Base-by-base conservation (phyloP, 352 stramenopile genomes). In the Nothophytophthora sp. region DNA sequence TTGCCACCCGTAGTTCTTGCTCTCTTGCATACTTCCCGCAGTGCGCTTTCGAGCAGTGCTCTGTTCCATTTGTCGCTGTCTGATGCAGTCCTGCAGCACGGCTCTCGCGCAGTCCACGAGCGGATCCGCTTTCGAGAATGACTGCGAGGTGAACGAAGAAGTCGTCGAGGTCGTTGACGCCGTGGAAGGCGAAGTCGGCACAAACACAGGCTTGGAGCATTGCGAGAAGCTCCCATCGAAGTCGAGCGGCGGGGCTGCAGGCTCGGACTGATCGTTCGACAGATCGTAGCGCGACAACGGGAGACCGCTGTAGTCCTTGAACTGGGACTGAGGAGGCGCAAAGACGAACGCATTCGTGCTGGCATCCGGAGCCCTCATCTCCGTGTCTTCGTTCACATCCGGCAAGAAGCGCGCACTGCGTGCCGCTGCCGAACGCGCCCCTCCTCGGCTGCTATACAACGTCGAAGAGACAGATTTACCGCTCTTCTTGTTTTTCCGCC, bases 41-140 rank as follows among this genome's bases (percentile, higher is more conserved):
- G 68, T 88, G 28, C 82, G 79, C 50, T 92, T 92, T 11, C 76
- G 68, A 51, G 81, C 63, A 20, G 55, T 85, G 43, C 54, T 82
- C 25, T 73, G 63, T 28, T 87, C 69, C 46, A 81, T 68, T 50
- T 79, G 57, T 10, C 74, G 69, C 46, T 81, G 77, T 45, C 76
- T 72, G 20, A 88, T 81, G 50, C 79, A 92, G 35, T 92, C 79
- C 50, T 90, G 68, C 23, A 90, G 30, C 27, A 92, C 76, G 12
- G 76, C 79, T 6, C 75, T 63, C 15, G 82, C 77, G 25, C 82
- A 90, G 13, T 67, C 73, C 24, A 77, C 71, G 13, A 92, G 56
- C 7, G 78, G 76, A 35, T 89, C 79, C 9, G 71, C 60, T 5
- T 43, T 68, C 32, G 67, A 66, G 37, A 71, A 70, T 32, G 71